phyloP scores from a whole-genome alignment of 768 basidiomycete species.

The Suillus variegatus region DNA sequence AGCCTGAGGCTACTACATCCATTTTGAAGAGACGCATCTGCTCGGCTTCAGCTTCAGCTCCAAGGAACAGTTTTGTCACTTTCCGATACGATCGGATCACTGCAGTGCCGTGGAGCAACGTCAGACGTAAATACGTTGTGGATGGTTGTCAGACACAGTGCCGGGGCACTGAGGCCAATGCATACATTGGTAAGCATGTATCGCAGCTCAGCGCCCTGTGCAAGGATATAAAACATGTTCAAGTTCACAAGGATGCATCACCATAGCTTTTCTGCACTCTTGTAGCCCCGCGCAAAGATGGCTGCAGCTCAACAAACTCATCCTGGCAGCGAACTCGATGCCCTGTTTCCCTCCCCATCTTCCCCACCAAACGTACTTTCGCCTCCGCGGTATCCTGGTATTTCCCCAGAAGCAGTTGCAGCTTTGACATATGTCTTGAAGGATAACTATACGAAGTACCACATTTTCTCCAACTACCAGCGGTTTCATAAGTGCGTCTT shows the following conservation, averaged over 20 bases:
- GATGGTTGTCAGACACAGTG: not conserved
- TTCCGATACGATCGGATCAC: not conserved
- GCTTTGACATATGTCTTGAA: conserved; percentile 37
- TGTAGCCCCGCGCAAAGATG: not conserved
- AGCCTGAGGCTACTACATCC: not conserved
- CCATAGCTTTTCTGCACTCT: not conserved
- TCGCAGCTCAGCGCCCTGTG: not conserved
- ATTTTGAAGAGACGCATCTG: not conserved
- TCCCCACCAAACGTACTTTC: conserved; percentile 3
- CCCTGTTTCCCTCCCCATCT: conserved; percentile 13
- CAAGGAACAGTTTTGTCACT: not conserved
- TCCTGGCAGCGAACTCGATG: not conserved
- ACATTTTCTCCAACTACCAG: conserved; percentile 50
- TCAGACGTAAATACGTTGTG: not conserved
- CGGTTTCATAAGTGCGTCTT: conserved; percentile 50
- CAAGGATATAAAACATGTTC: not conserved
- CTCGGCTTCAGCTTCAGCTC: not conserved
- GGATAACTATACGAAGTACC: conserved; percentile 49
- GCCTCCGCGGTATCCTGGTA: conserved; percentile 11
- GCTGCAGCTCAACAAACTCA: not conserved
- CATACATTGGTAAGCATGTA: not conserved
- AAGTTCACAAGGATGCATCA: not conserved
- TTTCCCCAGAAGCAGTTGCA: conserved; percentile 27
- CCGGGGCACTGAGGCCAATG: not conserved
- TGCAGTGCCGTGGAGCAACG: not conserved